phyloP scores from a whole-genome alignment of 192 early-diverging fungal genomes.

The Coemansia sp. region DNA sequence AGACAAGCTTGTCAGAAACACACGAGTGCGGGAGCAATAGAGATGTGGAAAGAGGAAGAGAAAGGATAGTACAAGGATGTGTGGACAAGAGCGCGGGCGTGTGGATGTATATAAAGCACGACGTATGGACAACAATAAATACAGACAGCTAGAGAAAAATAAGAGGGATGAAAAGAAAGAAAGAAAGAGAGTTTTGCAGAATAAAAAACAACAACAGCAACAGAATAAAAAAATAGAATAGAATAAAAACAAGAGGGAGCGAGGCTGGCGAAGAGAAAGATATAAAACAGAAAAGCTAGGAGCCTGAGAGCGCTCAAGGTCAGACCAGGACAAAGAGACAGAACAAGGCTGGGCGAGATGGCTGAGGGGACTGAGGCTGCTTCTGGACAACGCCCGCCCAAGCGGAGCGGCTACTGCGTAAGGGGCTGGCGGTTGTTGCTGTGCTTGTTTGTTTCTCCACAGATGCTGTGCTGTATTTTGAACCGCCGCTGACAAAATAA shows the following conservation, averaged over 20 bases:
- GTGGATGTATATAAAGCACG: background rate
- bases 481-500: background rate
- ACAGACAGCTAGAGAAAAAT: background rate
- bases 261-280: background rate
- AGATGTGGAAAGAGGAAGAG: conserved; percentile 6
- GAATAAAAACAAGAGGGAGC: conserved; percentile 4
- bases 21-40: too few species aligned
- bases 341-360: background rate
- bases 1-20: background rate
- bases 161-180: background rate
- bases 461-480: background rate
- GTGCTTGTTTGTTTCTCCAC: background rate
- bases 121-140: conserved; percentile 2
- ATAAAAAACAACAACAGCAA: background rate
- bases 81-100: background rate
- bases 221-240: background rate
- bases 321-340: background rate
- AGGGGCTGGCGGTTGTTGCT: too few species aligned
- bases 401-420: background rate
- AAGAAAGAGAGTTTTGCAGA: conserved; percentile 1
- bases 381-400: background rate
- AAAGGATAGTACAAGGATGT: conserved; percentile 5
- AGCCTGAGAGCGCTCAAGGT: background rate
- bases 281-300: background rate
- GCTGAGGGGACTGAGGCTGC: background rate